Base-by-base conservation (phyloP, 2,329 filamentous ascomycete species). In the Xylaria sp. region DNA sequence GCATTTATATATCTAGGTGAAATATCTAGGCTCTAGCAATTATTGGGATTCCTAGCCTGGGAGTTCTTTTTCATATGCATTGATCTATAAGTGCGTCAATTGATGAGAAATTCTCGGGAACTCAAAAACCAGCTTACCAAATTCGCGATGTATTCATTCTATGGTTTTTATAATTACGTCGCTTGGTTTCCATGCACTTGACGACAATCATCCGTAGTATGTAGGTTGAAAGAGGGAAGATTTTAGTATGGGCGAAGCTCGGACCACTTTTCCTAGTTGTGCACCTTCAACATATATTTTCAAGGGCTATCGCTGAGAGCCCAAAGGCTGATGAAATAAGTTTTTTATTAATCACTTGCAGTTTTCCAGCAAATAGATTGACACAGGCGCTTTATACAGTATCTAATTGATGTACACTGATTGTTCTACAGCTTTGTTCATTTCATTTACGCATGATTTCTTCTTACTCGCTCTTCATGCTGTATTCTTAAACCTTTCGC, bases 401-500 rank as follows among this genome's bases (percentile, higher is more conserved):
- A 53, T 60, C 37, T 14, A 25, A 57, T 64, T 64, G 61, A 53
- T 70, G 46, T 67, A 68, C 49, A 69, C 37, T 57, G 37, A 61
- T 64, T 66, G 63, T 65, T 51, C 57, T 68, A 67, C 57, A 71
- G 37, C 45, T 35, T 56, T 46, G 57, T 47, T 57, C 31, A 62
- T 62, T 59, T 64, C 42, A 45, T 65, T 61, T 68, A 64, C 60
- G 66, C 25, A 52, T 49, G 46, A 61, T 37, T 8, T 42, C 45
- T 31, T n/a, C 31, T 25, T 11, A 9, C 28, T 5, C 57, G 46
- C 70, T 68, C 66, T 69, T 17, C 75, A 76, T 37, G 71, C 72
- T 2, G 73, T 69, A 40, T 72, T 66, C 64, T 74, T 79, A 69
- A 83, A 83, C 59, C 81, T 81, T 71, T 85, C 80, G 60, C 76